Evolutionary conservation across 495 filamentous ascomycete genomes (phyloP).

Genomic region (Pyrenopolyporus hunteri): DNA sequence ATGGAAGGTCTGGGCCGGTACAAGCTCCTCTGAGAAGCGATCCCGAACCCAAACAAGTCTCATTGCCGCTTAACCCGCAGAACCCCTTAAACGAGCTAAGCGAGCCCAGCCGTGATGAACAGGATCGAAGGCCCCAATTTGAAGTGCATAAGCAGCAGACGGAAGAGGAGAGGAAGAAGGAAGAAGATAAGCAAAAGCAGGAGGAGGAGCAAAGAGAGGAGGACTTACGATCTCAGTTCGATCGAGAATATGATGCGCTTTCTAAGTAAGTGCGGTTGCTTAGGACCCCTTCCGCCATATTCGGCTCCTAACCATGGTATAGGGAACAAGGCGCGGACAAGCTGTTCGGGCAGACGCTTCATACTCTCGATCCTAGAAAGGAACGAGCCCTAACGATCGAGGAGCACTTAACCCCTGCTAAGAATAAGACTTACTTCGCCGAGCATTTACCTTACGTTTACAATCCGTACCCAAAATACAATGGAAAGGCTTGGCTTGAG

Average conservation of each 20-base stretch:
- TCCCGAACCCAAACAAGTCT: neutral
- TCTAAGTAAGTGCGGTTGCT: slow-evolving; percentile 43
- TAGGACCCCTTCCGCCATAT: neutral
- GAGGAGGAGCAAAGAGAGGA: slow-evolving; percentile 40
- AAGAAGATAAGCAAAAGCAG: slow-evolving; percentile 37
- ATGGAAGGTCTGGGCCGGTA: slow-evolving; percentile 15
- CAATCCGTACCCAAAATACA: slow-evolving; percentile 58
- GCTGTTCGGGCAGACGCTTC: slow-evolving; percentile 57
- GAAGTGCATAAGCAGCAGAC: slow-evolving; percentile 7
- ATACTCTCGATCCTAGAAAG: slow-evolving; percentile 44
- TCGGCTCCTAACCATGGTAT: slow-evolving; percentile 7
- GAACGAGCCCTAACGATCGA: slow-evolving; percentile 33
- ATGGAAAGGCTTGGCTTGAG: slow-evolving; percentile 43
- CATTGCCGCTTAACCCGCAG: slow-evolving; percentile 10
- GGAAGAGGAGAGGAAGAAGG: slow-evolving; percentile 35
- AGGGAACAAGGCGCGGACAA: slow-evolving; percentile 44
- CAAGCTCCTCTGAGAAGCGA: slow-evolving; percentile 17
- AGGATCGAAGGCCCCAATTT: slow-evolving; percentile 7
- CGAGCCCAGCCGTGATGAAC: neutral
- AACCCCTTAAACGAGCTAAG: too few relatives aligned
- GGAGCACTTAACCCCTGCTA: slow-evolving; percentile 33
- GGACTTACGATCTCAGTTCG: slow-evolving; percentile 45
- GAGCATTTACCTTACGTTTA: slow-evolving; percentile 47
- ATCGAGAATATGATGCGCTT: slow-evolving; percentile 47
- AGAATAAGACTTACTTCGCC: slow-evolving; percentile 37